Evolutionary conservation across 495 filamentous ascomycete species (phyloP), one percentile per base, ranked within the genome.

Genomic region (Cryomyces minteri): DNA sequence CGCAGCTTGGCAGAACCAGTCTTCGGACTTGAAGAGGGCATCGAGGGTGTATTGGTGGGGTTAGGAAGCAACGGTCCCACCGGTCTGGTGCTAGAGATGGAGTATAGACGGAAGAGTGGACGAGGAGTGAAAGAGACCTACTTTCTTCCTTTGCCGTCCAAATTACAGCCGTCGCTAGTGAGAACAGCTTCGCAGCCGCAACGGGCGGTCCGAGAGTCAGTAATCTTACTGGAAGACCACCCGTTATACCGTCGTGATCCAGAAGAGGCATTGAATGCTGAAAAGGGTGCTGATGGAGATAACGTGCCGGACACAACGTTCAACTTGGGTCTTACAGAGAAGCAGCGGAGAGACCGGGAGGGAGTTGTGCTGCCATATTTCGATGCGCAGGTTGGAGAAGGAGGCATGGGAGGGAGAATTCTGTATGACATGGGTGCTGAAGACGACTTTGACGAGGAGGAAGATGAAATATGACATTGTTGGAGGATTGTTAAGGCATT

Each of bases 361-460:
- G 83, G 81, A 4, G 77, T 98, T 14, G 84, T 94, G 30, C 57
- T 98, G 51, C 92, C 90, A 31, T 95, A 95, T 62, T 88, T 88
- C 55, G 90, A 96, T 68, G 88, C 90, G 11, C 90, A 98, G 72
- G 76, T 72, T 39, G 77, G 79, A 34, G 77, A 77, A 0, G 79
- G 77, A 0, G 84, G 88, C 9, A 82, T 84, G 31, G 80, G 80
- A 12, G 90, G 92, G 0, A 70, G 88, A 49, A 98, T 98, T 44
- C 55, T 98, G 54, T 96, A 96, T 64, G 88, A 94, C 43, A 90
- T 95, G 79, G 90, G 88, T 31, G 73, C 74, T 43, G 92, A 94
- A 66, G 90, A 98, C 66, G 92, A 98, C 62, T 98, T 94, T 61
- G 90, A 98, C 57, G 90, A 96, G 49, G 92, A 96, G 63, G 92